Base-by-base conservation (phyloP, 225 moss, liverwort and hornwort genomes). In the Straminergon stramineum region DNA sequence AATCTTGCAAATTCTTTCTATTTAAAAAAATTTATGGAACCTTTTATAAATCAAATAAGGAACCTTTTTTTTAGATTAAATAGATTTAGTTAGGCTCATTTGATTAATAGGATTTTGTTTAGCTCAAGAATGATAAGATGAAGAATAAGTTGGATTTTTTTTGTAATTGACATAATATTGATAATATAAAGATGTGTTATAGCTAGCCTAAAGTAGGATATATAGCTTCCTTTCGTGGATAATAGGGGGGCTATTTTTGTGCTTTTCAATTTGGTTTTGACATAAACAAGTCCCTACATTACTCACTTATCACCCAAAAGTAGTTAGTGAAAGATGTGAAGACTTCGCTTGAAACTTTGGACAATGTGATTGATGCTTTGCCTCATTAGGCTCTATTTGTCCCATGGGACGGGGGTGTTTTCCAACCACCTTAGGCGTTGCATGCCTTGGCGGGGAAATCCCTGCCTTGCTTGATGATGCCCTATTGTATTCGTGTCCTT, bases 11-110 rank as follows among this genome's bases (percentile, higher is more conserved):
- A 77, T 77, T 22, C 22, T 15, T 35, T 9, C 8, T 53, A 23
- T 53, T 22, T 34, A 8, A 0, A 5, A 5, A 32, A 21, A 3
- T 2, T 8, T 17, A 1, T 52, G 0, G 4, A 14, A 12, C 1
- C 5, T 30, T 41, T 41, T 15, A 4, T 6, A 1, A 11, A 51
- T 45, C 8, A 6, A 45, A 45, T 45, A 45, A 6, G 45, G 45
- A 45, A 45, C 45, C 45, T 45, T 45, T 45, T 45, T 45, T 45
- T 45, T 45, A 45, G 45, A 45, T 45, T 45, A 45, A 45, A 45
- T 45, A 45, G 6, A 6, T 45, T 6, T 45, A 22, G 2, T 21
- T 53, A 34, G 21, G 10, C 34, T 52, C 3, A 21, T 52, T 0
- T 6, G 3, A 1, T 21, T 34, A 20, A 13, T 34, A 7, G 32